Evolutionary conservation across 805 yeast genomes (phyloP).

Genomic region (Candida sphagnicola): DNA sequence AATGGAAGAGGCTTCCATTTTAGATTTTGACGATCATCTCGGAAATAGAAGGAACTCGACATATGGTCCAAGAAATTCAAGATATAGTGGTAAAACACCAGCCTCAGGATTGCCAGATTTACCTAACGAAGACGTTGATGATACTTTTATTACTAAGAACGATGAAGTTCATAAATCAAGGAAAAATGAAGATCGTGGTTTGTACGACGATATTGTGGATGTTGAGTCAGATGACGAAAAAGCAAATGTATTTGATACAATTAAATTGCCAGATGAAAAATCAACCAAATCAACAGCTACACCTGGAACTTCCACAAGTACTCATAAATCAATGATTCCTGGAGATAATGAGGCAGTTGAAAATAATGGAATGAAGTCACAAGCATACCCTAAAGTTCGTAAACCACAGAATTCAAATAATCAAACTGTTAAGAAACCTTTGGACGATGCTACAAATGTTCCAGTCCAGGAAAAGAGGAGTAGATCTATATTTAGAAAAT

Average conservation of each 20-base stretch:
- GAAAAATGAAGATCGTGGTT: constrained; percentile 10
- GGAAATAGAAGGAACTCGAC: constrained; percentile 38
- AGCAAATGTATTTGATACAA: constrained; percentile 40
- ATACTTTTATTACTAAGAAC: constrained; percentile 39
- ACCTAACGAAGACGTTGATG: constrained; percentile 24
- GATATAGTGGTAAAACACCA: constrained; percentile 19
- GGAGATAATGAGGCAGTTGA: constrained; percentile 2
- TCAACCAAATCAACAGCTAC: constrained; percentile 8
- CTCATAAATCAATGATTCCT: constrained; percentile 27
- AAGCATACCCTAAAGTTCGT: constrained; percentile 20
- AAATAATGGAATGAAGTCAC: constrained; percentile 3
- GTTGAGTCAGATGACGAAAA: constrained; percentile 21
- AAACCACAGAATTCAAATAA: constrained; percentile 12
- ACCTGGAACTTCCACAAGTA: constrained; percentile 7
- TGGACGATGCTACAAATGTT: constrained; percentile 32
- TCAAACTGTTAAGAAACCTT: constrained; percentile 21
- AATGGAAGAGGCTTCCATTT: constrained; percentile 33
- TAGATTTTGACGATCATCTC: constrained; percentile 39
- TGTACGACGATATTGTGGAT: constrained; percentile 11
- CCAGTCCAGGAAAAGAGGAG: constrained; percentile 25
- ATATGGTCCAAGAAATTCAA: constrained; percentile 30
- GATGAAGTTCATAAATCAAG: constrained; percentile 19
- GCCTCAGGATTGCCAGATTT: constrained; percentile 24
- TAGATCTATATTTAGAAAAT: constrained; percentile 44
- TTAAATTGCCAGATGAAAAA: constrained; percentile 44